Evolutionary conservation across 2,329 filamentous ascomycete species (phyloP).

Genomic region (Hypoxylon sp.): DNA sequence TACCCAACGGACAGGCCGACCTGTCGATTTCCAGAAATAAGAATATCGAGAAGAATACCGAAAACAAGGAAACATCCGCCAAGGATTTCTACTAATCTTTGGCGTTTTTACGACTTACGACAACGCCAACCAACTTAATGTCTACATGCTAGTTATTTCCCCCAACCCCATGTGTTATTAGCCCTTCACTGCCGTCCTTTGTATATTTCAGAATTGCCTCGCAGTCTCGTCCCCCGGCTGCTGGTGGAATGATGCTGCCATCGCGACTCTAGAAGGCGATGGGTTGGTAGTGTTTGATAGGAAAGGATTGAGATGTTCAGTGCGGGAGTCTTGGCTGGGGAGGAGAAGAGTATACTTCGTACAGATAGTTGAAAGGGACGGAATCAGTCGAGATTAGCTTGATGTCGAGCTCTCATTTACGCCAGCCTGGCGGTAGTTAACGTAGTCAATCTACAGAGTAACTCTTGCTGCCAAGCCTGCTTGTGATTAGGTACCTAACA

Average conservation of each 20-base stretch:
- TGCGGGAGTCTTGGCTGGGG: slow-evolving; percentile 20
- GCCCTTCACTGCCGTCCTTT: slow-evolving; percentile 44
- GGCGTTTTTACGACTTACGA: slow-evolving; percentile 48
- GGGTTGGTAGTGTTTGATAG: slow-evolving; percentile 30
- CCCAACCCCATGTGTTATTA: slow-evolving; percentile 46
- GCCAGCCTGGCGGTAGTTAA: slow-evolving; percentile 28
- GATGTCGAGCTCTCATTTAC: slow-evolving; percentile 28
- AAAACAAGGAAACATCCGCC: slow-evolving; percentile 34
- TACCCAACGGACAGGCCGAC: slow-evolving; percentile 44
- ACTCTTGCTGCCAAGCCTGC: slow-evolving; percentile 8
- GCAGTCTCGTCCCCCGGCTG: slow-evolving; percentile 49
- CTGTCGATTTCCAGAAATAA: slow-evolving; percentile 34
- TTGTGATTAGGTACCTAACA: slow-evolving; percentile 5
- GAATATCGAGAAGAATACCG: slow-evolving; percentile 31
- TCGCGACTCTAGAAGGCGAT: slow-evolving; percentile 23
- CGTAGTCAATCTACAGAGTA: slow-evolving; percentile 34
- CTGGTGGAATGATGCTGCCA: slow-evolving; percentile 30
- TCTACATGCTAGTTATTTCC: slow-evolving; percentile 52
- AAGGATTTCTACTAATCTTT: slow-evolving; percentile 36
- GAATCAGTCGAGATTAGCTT: slow-evolving; percentile 18
- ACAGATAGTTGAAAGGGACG: slow-evolving; percentile 22
- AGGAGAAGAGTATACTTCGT: slow-evolving; percentile 16
- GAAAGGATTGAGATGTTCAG: slow-evolving; percentile 24
- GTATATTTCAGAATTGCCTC: slow-evolving; percentile 49
- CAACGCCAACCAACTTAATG: slow-evolving; percentile 50